Conservation (phyloP, 306 rosid genomes). For the Oxytropis ochrocephala region DNA sequence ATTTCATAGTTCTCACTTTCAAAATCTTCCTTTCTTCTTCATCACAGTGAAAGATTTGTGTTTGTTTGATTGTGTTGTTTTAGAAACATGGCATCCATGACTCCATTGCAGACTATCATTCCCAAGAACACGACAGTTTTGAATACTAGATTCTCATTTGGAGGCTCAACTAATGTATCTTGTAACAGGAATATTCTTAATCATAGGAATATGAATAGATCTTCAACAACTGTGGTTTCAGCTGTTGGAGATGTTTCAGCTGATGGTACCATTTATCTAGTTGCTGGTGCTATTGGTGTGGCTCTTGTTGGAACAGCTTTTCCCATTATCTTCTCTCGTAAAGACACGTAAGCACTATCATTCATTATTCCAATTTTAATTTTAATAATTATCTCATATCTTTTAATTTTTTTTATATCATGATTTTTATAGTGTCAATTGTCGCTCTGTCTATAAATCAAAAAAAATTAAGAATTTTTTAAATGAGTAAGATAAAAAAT, state of each 20-base stretch:
- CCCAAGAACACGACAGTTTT: slow-evolving; percentile 10
- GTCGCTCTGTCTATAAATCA: too few relatives aligned
- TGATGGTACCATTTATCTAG: slow-evolving; percentile 55
- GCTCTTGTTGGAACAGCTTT: slow-evolving; percentile 85
- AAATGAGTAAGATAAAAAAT: too few relatives aligned
- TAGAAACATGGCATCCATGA: slow-evolving; percentile 43
- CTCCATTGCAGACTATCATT: slow-evolving; percentile 29
- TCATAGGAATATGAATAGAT: slow-evolving; percentile 27
- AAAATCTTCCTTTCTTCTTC: background rate
- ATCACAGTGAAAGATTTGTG: background rate
- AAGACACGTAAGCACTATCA: slow-evolving; percentile 51
- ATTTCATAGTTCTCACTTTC: background rate
- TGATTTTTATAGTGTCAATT: too few relatives aligned
- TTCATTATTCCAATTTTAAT: background rate
- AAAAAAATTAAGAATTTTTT: too few relatives aligned
- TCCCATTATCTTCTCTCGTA: slow-evolving; percentile 78
- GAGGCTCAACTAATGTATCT: slow-evolving; percentile 1
- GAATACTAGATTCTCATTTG: background rate
- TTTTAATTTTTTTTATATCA: too few relatives aligned
- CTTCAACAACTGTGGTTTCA: slow-evolving; percentile 46
- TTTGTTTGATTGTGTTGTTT: background rate
- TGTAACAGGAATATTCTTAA: background rate
- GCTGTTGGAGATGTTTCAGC: slow-evolving; percentile 77
- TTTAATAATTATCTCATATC: background rate
- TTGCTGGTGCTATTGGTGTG: slow-evolving; percentile 69